phyloP scores from a whole-genome alignment of 1,284 basidiomycete genomes.

The Leccinum solheimii region DNA sequence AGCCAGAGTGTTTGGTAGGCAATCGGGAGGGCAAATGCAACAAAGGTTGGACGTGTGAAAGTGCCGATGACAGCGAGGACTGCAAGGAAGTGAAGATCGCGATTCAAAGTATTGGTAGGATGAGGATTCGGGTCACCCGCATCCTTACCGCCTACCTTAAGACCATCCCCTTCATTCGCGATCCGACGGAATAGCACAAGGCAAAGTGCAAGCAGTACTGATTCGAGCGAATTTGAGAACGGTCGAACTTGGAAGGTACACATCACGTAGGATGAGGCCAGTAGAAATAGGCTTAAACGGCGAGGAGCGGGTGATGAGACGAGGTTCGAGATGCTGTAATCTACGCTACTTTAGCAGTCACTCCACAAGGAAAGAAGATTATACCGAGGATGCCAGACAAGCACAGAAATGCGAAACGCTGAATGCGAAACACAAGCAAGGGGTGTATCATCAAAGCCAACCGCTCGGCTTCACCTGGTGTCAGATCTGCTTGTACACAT shows the following conservation, averaged over 20 bases:
- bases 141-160: conserved; percentile 1
- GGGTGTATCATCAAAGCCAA: conserved; percentile 17
- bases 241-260: conserved; percentile 43
- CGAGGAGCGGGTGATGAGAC: conserved; percentile 25
- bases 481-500: conserved; percentile 13
- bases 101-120: conserved; percentile 5
- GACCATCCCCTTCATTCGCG: not conserved
- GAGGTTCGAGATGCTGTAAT: conserved; percentile 33
- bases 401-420: conserved; percentile 36
- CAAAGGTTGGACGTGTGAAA: conserved; percentile 41
- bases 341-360: conserved; percentile 23
- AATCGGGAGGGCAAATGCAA: conserved; percentile 37
- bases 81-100: conserved; percentile 27
- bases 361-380: not conserved
- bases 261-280: conserved; percentile 42
- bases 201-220: conserved; percentile 34
- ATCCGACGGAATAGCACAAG: conserved; percentile 28
- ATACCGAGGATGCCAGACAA: conserved; percentile 39
- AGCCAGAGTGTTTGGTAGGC: conserved; percentile 27
- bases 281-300: conserved; percentile 31
- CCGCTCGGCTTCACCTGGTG: conserved; percentile 12
- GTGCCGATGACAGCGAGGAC: conserved; percentile 29
- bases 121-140: not conserved
- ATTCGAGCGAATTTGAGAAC: conserved; percentile 43
- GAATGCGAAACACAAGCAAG: conserved; percentile 29